Percentiles rank a stretch among this genome's conserved stretches.
phyloP scores from a whole-genome alignment of 2,329 filamentous ascomycete genomes.

The Pseudogymnoascus sp. region DNA sequence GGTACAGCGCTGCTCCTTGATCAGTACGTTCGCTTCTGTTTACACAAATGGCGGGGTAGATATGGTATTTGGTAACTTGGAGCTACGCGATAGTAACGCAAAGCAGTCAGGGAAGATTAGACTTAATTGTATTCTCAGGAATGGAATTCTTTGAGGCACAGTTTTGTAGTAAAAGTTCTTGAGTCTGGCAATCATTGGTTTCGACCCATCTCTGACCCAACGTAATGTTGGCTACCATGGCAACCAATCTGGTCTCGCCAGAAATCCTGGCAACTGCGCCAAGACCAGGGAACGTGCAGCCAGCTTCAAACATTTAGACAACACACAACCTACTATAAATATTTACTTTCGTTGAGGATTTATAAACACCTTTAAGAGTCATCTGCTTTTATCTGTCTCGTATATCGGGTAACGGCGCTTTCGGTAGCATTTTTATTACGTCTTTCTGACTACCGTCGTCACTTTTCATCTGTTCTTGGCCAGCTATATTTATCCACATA shows the following conservation, averaged over 20 bases:
- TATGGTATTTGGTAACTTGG: not conserved
- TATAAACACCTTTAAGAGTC: not conserved
- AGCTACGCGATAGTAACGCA: not conserved
- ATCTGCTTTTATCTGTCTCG: not conserved
- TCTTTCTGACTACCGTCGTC: not conserved
- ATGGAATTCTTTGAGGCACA: not conserved
- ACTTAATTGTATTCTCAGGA: not conserved
- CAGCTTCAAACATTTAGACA: not conserved
- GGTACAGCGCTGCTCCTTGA: constrained; percentile 41
- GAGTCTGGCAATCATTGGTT: not conserved
- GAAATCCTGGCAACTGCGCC: not conserved
- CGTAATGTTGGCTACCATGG: not conserved
- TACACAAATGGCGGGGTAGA: not conserved
- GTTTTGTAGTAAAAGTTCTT: not conserved
- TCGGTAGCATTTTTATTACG: not conserved
- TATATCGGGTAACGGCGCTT: not conserved
- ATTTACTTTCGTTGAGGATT: not conserved
- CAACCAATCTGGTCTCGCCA: not conserved
- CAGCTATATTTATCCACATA: not conserved
- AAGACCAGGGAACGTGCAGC: not conserved
- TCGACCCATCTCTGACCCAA: not conserved
- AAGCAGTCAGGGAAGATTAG: not conserved
- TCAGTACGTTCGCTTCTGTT: constrained; percentile 33
- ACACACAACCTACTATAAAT: not conserved
- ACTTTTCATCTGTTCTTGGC: not conserved